These are phyloP conservation scores for Tylopilus balloui DNA, from an alignment of 768 basidiomycete genomes.

Conservation along the genomic window DNA sequence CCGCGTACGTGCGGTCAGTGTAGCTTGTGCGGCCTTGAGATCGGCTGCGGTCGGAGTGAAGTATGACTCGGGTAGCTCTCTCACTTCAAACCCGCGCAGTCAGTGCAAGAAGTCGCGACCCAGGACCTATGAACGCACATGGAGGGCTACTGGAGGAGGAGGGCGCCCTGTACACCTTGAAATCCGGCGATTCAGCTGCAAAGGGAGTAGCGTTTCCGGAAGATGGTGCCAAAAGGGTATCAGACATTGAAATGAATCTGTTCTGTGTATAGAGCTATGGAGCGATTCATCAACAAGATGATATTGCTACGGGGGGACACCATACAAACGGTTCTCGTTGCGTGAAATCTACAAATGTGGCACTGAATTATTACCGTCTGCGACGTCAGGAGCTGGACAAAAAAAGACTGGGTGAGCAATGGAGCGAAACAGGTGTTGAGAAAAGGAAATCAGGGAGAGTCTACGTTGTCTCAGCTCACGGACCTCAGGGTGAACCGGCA, in stretches of 20 bases:
- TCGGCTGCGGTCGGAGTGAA: conserved; percentile 71
- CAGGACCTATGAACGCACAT: conserved; percentile 30
- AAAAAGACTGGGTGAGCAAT: conserved; percentile 7
- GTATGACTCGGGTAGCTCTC: conserved; percentile 64
- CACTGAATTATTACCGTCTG: not conserved
- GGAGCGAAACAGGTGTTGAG: not conserved
- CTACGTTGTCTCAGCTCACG: conserved; percentile 65
- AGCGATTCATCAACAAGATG: conserved; percentile 15
- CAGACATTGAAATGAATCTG: conserved; percentile 22
- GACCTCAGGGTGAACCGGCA: conserved; percentile 70
- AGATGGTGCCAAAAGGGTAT: conserved; percentile 13
- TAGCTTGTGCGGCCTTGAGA: conserved; percentile 61
- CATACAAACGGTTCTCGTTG: conserved; percentile 11
- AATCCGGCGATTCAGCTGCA: conserved; percentile 22
- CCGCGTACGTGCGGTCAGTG: conserved; percentile 56
- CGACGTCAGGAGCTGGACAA: not conserved
- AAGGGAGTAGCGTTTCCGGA: not conserved
- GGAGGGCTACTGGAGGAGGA: conserved; percentile 24
- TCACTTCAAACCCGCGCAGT: conserved; percentile 27
- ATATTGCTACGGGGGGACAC: conserved; percentile 7
- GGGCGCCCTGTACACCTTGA: conserved; percentile 50
- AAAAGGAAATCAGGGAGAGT: conserved; percentile 41
- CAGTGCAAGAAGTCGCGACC: conserved; percentile 1
- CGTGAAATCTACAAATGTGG: conserved; percentile 2
- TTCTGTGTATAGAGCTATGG: conserved; percentile 12